Conservation (phyloP, 163 green algal genomes). For the Coccomyxa subellipsoidea region DNA sequence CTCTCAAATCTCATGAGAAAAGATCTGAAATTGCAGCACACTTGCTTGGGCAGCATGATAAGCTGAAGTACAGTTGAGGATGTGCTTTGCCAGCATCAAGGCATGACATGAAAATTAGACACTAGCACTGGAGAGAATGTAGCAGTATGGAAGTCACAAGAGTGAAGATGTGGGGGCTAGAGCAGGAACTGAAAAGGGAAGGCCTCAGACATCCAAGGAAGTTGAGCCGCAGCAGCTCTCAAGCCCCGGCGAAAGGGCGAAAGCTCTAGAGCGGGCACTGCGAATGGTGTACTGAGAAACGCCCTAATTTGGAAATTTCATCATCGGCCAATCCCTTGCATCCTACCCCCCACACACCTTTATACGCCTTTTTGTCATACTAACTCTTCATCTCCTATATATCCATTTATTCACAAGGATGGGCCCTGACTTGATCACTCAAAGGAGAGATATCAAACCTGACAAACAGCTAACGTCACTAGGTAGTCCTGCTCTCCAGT, state of each 20-base stretch:
- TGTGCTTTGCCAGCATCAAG: too few species aligned
- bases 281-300: constrained; percentile 72
- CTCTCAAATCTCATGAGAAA: not conserved
- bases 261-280: constrained; percentile 73
- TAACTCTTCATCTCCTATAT: too few species aligned
- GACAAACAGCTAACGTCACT: too few species aligned
- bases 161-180: not conserved
- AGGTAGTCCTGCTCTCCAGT: too few species aligned
- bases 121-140: too few species aligned
- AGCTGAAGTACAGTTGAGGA: too few species aligned
- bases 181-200: not conserved
- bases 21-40: not conserved
- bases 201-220: constrained; percentile 70
- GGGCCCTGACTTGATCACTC: too few species aligned
- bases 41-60: too few species aligned
- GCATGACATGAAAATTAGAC: too few species aligned
- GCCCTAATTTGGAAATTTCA: constrained; percentile 48
- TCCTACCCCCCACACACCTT: not conserved
- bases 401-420: too few species aligned
- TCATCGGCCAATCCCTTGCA: constrained; percentile 30
- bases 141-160: not conserved
- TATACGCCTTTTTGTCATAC: too few species aligned
- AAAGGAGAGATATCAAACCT: too few species aligned
- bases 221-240: constrained; percentile 61
- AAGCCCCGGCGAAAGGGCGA: constrained; percentile 57